Base-by-base conservation (phyloP, 768 basidiomycete genomes). In the Trametes cinnabarina region DNA sequence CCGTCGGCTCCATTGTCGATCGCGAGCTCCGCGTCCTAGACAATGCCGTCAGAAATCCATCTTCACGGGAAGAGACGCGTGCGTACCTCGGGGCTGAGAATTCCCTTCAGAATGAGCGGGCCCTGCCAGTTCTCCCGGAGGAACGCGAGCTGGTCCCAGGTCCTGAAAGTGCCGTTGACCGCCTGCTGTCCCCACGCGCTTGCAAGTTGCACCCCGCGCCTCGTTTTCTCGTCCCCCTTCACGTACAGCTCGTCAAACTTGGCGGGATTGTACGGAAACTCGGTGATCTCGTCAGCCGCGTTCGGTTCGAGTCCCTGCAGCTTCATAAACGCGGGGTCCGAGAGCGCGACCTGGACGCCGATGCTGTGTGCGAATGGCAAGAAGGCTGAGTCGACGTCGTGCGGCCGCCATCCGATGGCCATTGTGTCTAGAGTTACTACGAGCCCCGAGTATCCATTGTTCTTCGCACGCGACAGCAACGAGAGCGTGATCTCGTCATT, bases 371-470 rank as follows among this genome's bases (percentile, higher is more conserved):
- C 63, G 66, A 90, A 88, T 6, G 90, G 89, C 14, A 88, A 76
- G 67, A 82, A 92, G 0, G 82, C 75, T 3, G 70, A 77, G 47
- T 82, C 77, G 52, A 92, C 74, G 66, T 92, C 90, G 68, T 87
- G 84, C 3, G 88, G 88, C 3, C 88, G 83, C 87, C 87, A 92
- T 22, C 88, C 90, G 30, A 91, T 70, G 0, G 73, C 51, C 79
- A 85, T 84, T 1, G 88, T 87, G 70, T 93, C 90, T 12, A 92
- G 76, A 0, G 91, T 92, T 61, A 93, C 77, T n/a, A 92, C 82
- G 34, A 92, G 83, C 14, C 84, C 82, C 4, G 74, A 81, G 72
- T 83, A 93, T 15, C 86, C 86, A 52, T 72, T 82, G 1, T 73
- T 76, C 69, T 89, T 88, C 11, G 83, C 86, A 3, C 90, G 82